Evolutionary conservation across 116 monocot genomes (phyloP), one percentile per base, ranked within the genome.

Genomic region (Papilionanthe hybrid): DNA sequence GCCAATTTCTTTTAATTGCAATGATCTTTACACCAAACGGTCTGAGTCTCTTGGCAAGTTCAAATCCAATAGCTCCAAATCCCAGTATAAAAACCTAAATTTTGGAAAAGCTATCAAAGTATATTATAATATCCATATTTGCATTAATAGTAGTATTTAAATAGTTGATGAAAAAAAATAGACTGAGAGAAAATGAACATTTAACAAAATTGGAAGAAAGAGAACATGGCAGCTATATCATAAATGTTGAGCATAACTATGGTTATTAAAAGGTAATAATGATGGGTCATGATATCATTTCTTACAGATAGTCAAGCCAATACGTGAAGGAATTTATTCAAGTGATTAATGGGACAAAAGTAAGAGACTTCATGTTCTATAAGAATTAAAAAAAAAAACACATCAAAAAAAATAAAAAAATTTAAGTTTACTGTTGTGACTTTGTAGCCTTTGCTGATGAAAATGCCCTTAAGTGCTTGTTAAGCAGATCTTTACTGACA

Each of bases 1-100:
- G 45, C 96, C 96, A 96, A 80, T 65, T 90, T 82, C 96, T 79
- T 84, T 92, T 96, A 55, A 89, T 96, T 72, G 92, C 94, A 85
- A 96, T 85, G 23, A 96, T 88, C 72, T 89, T 94, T 30, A 92
- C 96, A 69, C 94, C 96, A 86, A 97, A 97, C 30, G 94, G 89
- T 45, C 80, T 85, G 73, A 94, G 78, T 49, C 94, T 88, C 76
- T 87, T 94, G 53, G 94, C 94, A 74, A 96, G 89, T 73, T 94
- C 94, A 80, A 78, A 56, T 25, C 94, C 96, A 80, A 96, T 96
- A 76, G 87, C 88, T 49, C 96, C 96, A 79, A 85, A 92, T 53
- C 96, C 96, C 63, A 96, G 72, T 81, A 96, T 96, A 79, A 89
- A 87, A 15, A 94, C 89, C 94, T 96, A 80, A 43, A 82, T 56